Conservation (phyloP, 1,139 yeast genomes). For the Candida neerlandica region DNA sequence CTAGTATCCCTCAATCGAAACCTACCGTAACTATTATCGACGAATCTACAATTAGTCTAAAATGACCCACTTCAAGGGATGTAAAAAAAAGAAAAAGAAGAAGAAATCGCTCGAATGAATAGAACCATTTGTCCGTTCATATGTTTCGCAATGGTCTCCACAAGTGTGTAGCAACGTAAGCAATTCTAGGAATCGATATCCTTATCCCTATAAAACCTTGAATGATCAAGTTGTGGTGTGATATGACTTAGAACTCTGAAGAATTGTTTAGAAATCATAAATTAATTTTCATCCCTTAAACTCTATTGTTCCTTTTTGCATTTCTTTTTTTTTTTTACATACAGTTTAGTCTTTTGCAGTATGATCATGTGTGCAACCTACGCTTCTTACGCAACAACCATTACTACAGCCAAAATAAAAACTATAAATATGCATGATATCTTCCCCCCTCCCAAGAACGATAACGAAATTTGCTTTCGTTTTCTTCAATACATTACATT, state of each 20-base stretch:
- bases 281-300: not conserved
- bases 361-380: conserved; percentile 4
- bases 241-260: not conserved
- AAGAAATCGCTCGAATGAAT: not conserved
- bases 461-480: too few species aligned
- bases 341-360: not conserved
- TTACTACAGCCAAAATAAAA: not conserved
- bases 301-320: not conserved
- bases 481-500: too few species aligned
- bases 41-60: not conserved
- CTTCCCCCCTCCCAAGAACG: too few species aligned
- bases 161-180: not conserved
- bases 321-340: not conserved
- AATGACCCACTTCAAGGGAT: not conserved
- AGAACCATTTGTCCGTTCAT: not conserved
- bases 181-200: not conserved
- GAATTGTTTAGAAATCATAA: not conserved
- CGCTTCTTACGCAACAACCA: not conserved
- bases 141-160: not conserved
- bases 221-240: not conserved
- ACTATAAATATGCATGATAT: too few species aligned
- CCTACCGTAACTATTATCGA: too few species aligned
- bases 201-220: too few species aligned
- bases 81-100: not conserved
- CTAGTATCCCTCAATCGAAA: too few species aligned